Evolutionary conservation across 225 moss, liverwort and hornwort genomes (phyloP).

Genomic region (Pseudoscleropodium purum): DNA sequence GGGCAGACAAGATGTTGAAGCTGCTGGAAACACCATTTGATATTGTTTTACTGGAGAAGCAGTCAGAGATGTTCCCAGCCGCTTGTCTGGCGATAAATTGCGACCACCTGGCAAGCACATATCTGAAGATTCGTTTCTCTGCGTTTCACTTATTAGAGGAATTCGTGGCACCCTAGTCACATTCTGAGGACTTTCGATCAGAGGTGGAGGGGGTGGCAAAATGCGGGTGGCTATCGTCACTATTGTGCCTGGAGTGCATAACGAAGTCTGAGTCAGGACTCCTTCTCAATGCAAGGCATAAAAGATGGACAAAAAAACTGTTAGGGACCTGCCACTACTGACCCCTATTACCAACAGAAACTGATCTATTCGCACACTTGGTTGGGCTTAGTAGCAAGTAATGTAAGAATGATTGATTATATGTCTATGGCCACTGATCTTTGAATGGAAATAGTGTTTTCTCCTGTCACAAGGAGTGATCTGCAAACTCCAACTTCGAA

Average conservation of each 20-base stretch:
- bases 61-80: not conserved
- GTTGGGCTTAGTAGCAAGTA: not conserved
- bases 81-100: not conserved
- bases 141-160: not conserved
- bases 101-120: not conserved
- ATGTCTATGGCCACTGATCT: not conserved
- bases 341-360: not conserved
- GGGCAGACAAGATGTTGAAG: not conserved
- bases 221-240: not conserved
- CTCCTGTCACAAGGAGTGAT: not conserved
- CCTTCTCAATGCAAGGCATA: not conserved
- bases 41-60: not conserved
- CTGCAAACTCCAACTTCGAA: not conserved
- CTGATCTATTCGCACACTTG: not conserved
- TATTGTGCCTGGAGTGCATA: not conserved
- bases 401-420: not conserved
- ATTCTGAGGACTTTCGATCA: constrained; percentile 7
- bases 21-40: not conserved
- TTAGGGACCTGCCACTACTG: not conserved
- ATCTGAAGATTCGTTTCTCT: not conserved
- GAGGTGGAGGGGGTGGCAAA: constrained; percentile 6
- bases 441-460: not conserved
- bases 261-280: not conserved
- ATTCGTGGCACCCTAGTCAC: not conserved
- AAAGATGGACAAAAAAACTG: not conserved